Conservation (phyloP, 768 basidiomycete species). For the Boletus speciosus region DNA sequence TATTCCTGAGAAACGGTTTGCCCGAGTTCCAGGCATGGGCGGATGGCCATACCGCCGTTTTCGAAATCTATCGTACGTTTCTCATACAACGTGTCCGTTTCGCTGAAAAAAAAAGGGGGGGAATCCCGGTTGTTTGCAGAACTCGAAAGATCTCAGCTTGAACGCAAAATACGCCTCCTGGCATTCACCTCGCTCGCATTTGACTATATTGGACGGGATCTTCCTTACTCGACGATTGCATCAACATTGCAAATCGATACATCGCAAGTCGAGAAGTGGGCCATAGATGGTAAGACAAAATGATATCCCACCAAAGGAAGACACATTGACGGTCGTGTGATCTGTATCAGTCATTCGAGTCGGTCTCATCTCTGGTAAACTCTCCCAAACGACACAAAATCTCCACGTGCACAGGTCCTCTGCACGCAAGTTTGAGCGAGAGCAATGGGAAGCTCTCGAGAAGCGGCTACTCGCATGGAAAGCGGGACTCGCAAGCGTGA, state of each 20-base stretch:
- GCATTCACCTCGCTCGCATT: conserved; percentile 76
- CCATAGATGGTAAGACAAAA: conserved; percentile 66
- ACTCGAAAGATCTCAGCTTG: conserved; percentile 55
- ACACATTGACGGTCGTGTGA: not conserved
- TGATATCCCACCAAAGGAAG: not conserved
- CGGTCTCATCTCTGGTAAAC: conserved; percentile 74
- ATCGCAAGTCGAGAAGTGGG: conserved; percentile 79
- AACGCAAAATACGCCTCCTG: conserved; percentile 77
- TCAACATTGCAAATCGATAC: conserved; percentile 60
- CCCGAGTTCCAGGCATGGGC: conserved; percentile 63
- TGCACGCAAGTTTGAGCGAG: conserved; percentile 69
- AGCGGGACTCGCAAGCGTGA: conserved; percentile 59
- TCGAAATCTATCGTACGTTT: conserved; percentile 59
- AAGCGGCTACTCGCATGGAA: conserved; percentile 77
- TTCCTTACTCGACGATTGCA: conserved; percentile 70
- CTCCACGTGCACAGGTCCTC: conserved; percentile 72
- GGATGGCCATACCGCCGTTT: conserved; percentile 41
- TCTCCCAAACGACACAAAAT: conserved; percentile 75
- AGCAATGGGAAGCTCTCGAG: conserved; percentile 79
- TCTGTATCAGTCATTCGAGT: conserved; percentile 65
- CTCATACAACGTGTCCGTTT: not conserved
- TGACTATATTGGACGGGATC: conserved; percentile 67
- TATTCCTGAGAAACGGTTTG: conserved; percentile 67
- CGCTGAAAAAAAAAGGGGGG: not conserved
- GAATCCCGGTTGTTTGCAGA: conserved; percentile 31